Percentiles rank a stretch among this genome's conserved stretches.
Conservation (phyloP, 106 monocot species). For the Dendrobium catenatum region DNA sequence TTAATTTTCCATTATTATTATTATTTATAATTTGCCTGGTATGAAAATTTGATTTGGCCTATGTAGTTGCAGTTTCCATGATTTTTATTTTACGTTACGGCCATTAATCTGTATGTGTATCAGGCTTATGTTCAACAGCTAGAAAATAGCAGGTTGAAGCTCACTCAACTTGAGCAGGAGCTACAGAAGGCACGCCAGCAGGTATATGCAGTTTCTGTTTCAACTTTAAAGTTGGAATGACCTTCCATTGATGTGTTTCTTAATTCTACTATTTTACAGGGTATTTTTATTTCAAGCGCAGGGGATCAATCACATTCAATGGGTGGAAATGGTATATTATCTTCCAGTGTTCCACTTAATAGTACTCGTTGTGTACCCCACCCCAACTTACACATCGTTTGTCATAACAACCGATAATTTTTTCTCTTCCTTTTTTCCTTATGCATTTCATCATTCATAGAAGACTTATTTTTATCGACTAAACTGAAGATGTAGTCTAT, state of each 20-base stretch:
- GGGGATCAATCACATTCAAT: conserved; percentile 62
- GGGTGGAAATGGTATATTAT: conserved; percentile 51
- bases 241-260: background rate
- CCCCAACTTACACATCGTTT: background rate
- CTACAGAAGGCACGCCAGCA: conserved; percentile 74
- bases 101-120: conserved; percentile 6
- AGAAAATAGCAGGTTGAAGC: conserved; percentile 69
- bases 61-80: background rate
- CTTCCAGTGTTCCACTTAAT: background rate
- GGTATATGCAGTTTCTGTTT: conserved; percentile 14
- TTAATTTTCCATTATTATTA: background rate
- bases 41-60: background rate
- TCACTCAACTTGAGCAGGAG: conserved; percentile 70
- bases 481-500: background rate
- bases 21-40: background rate
- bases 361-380: background rate
- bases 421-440: background rate
- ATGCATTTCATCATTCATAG: background rate
- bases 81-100: background rate
- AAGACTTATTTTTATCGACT: background rate
- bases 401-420: background rate
- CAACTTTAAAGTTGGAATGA: background rate
- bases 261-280: conserved; percentile 27
- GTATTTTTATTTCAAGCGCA: conserved; percentile 68
- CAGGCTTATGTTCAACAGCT: conserved; percentile 87